Percentiles rank a stretch among this genome's conserved stretches.
These are phyloP conservation scores for Heterobasidion annosum DNA, from an alignment of 1,284 basidiomycete species.

Conservation along the genomic window DNA sequence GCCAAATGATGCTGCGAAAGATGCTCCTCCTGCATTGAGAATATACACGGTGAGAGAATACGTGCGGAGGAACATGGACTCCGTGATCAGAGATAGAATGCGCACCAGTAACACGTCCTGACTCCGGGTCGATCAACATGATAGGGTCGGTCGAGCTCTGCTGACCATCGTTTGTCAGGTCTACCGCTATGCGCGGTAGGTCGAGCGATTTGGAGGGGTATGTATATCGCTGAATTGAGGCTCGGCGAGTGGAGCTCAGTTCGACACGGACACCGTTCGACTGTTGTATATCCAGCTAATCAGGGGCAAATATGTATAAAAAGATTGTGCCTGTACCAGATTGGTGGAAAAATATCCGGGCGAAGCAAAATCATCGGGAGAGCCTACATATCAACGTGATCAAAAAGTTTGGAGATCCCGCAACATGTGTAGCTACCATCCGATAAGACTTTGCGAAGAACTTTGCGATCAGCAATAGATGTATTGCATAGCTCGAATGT, in stretches of 20 bases:
- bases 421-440: conserved; percentile 26
- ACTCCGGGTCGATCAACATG: conserved; percentile 34
- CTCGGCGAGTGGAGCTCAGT: conserved; percentile 44
- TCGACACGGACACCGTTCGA: conserved; percentile 49
- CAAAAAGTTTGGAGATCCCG: background rate
- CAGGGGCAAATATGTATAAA: background rate
- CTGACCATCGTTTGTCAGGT: conserved; percentile 51
- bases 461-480: conserved; percentile 33
- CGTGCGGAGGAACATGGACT: too few species aligned
- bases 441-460: conserved; percentile 30
- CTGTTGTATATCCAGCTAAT: conserved; percentile 16
- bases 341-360: conserved; percentile 59
- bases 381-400: conserved; percentile 22
- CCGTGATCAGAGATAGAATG: background rate
- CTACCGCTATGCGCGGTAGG: conserved; percentile 40
- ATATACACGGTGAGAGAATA: too few species aligned
- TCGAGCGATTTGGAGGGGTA: conserved; percentile 17
- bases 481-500: conserved; percentile 42
- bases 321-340: conserved; percentile 24
- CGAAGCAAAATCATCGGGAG: conserved; percentile 47
- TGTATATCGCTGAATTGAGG: conserved; percentile 41
- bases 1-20: conserved; percentile 41
- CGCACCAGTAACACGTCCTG: conserved; percentile 27
- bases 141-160: conserved; percentile 36
- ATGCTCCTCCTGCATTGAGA: conserved; percentile 19